Evolutionary conservation across 345 rosid species (phyloP).

Genomic region (rapeseed (Brassica napus)): Da-Ae NC_063439.1:19869501-19870000

Average conservation of each 20-base stretch:
- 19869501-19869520: neutral
- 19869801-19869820: neutral
- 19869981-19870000: constrained; percentile 4
- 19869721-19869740: constrained; percentile 8
- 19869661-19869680: constrained; percentile 1
- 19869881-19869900: neutral
- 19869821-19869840: neutral
- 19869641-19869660: constrained; percentile 34
- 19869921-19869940: neutral
- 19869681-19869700: neutral
- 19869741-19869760: neutral
- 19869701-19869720: neutral
- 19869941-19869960: neutral
- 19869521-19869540: neutral
- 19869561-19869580: constrained; percentile 36
- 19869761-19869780: neutral
- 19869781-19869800: neutral
- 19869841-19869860: constrained; percentile 20
- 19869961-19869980: neutral
- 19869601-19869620: neutral
- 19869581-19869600: constrained; percentile 32
- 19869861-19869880: neutral
- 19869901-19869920: neutral
- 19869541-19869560: constrained; percentile 22
- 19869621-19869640: constrained; percentile 12